Conservation (phyloP, 768 basidiomycete species). For the Hericium erinaceus region DNA sequence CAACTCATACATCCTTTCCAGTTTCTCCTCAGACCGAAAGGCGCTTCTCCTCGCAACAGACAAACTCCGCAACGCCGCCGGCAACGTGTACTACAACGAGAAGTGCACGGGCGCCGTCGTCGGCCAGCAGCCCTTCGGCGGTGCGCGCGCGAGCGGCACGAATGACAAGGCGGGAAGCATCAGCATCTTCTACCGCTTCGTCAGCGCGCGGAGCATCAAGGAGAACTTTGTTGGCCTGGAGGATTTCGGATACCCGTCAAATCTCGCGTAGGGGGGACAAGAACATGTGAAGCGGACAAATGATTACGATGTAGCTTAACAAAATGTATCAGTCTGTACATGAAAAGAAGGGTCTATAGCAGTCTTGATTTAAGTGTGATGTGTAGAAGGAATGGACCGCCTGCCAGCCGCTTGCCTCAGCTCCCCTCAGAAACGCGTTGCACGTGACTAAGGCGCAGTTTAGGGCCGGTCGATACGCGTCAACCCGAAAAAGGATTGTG, state of each 20-base stretch:
- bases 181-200: slow-evolving; percentile 68
- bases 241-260: slow-evolving; percentile 80
- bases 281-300: no score
- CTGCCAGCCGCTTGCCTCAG: no score
- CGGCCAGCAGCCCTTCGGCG: slow-evolving; percentile 97
- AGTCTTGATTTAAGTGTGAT: no score
- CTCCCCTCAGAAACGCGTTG: no score
- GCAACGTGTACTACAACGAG: slow-evolving; percentile 97
- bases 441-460: no score
- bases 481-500: no score
- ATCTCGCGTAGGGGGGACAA: slow-evolving; percentile 43
- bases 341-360: no score
- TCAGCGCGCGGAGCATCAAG: slow-evolving; percentile 89
- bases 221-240: slow-evolving; percentile 88
- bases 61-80: slow-evolving; percentile 81
- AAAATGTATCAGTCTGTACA: no score
- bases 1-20: slow-evolving; percentile 19
- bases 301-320: no score
- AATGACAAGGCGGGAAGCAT: slow-evolving; percentile 97
- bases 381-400: no score
- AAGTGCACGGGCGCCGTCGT: slow-evolving; percentile 98
- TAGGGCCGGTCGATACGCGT: no score
- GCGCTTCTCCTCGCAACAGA: slow-evolving; percentile 75
- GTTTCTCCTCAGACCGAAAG: slow-evolving; percentile 76
- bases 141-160: slow-evolving; percentile 85